A percentile compares a stretch with the other conserved stretches of the same genome.
These are phyloP conservation scores for Dendryphion nanum DNA, from an alignment of 2,329 filamentous ascomycete genomes.

Conservation along the genomic window DNA sequence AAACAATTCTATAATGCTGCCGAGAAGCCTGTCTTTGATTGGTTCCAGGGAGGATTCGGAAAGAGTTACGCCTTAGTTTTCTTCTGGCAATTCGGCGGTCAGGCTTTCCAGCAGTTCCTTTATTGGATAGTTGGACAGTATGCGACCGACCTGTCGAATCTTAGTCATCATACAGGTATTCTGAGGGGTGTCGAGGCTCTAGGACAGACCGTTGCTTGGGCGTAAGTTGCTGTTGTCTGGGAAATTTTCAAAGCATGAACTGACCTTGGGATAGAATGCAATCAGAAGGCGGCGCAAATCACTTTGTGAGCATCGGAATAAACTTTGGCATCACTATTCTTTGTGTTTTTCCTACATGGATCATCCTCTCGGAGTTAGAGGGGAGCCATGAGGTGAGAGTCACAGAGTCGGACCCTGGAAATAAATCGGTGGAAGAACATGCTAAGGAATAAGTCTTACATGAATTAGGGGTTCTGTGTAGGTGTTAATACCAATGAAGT, in stretches of 20 bases:
- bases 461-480: no score
- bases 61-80: conserved; percentile 34
- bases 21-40: conserved; percentile 28
- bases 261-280: no score
- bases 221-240: conserved; percentile 25
- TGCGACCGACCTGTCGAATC: conserved; percentile 28
- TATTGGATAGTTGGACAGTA: conserved; percentile 40
- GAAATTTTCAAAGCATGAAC: no score
- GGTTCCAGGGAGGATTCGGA: conserved; percentile 35
- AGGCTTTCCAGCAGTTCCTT: conserved; percentile 38
- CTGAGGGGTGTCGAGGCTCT: conserved; percentile 33
- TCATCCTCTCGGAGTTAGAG: conserved; percentile 31
- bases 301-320: conserved; percentile 36
- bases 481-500: no score
- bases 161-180: conserved; percentile 37
- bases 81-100: conserved; percentile 38
- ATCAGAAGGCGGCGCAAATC: conserved; percentile 34
- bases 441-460: no score
- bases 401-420: no score
- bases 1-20: conserved; percentile 30
- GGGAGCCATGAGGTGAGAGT: conserved; percentile 27
- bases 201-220: conserved; percentile 37
- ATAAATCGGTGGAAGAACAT: no score
- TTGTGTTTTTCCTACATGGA: conserved; percentile 33
- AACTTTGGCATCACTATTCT: conserved; percentile 35